Percentiles rank a stretch among this genome's conserved stretches.
These are phyloP conservation scores for Psidium friedrichsthalianum DNA, from an alignment of 345 rosid species.

Conservation along the genomic window DNA sequence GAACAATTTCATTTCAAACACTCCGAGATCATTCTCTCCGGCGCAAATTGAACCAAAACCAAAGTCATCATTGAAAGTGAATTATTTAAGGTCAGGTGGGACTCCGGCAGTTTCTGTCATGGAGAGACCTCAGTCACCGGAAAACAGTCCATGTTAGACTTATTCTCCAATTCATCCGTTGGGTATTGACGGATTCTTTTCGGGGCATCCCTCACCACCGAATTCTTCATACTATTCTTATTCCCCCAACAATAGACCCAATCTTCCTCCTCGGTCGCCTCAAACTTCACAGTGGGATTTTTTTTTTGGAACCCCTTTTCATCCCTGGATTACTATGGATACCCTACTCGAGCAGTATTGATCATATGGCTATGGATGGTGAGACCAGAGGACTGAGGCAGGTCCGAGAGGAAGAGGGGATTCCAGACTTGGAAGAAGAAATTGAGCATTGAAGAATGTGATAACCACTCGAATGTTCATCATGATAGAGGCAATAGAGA, in stretches of 20 bases:
- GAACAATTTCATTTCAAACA: conserved; percentile 52
- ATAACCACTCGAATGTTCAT: conserved; percentile 12
- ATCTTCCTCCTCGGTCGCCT: conserved; percentile 77
- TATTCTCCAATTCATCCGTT: conserved; percentile 46
- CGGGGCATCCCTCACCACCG: conserved; percentile 41
- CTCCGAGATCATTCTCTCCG: conserved; percentile 41
- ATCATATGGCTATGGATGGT: conserved; percentile 58
- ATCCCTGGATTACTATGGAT: conserved; percentile 71
- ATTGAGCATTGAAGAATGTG: conserved; percentile 44
- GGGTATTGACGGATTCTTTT: conserved; percentile 53
- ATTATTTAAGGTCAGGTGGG: conserved; percentile 60
- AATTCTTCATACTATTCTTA: conserved; percentile 30
- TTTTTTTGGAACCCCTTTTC: conserved; percentile 97
- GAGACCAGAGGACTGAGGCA: conserved; percentile 71
- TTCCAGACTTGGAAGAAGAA: conserved; percentile 84
- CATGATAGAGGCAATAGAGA: conserved; percentile 22
- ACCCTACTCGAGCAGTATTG: conserved; percentile 45
- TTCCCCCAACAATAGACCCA: conserved; percentile 36
- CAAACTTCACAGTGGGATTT: conserved; percentile 92
- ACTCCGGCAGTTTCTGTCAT: conserved; percentile 57
- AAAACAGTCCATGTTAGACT: conserved; percentile 43
- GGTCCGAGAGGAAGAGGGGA: conserved; percentile 95
- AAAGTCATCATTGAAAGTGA: conserved; percentile 42
- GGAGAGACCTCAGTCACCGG: conserved; percentile 76
- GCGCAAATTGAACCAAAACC: conserved; percentile 29